These are phyloP conservation scores for Poronia punctata DNA, from an alignment of 495 filamentous ascomycete species.

Conservation along the genomic window DNA sequence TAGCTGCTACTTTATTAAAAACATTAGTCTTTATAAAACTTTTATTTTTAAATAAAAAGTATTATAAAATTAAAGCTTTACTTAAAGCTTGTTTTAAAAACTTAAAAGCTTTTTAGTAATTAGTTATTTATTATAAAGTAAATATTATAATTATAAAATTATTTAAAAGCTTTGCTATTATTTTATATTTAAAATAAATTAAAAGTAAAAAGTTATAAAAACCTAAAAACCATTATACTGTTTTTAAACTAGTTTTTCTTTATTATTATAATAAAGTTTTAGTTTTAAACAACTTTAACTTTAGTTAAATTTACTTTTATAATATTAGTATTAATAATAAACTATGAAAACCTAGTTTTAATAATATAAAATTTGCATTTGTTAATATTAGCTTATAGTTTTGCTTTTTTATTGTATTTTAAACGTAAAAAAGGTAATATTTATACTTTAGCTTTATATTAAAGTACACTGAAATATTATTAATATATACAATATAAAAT, in stretches of 20 bases:
- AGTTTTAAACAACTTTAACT: not conserved
- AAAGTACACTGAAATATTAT: not conserved
- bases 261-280: not conserved
- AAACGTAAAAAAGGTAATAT: no score
- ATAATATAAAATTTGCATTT: no score
- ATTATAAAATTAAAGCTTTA: not conserved
- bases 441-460: not conserved
- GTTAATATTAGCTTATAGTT: no score
- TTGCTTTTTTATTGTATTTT: not conserved
- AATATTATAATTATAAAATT: not conserved
- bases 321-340: no score
- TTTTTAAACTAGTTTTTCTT: not conserved
- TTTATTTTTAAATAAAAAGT: not conserved
- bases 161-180: not conserved
- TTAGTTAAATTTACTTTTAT: no score
- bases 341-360: no score
- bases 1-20: no score
- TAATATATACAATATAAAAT: no score
- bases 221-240: not conserved
- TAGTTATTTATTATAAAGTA: not conserved
- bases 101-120: no score
- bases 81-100: no score
- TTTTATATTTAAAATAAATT: not conserved
- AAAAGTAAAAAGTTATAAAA: not conserved
- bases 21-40: not conserved